A percentile compares a stretch with the other conserved stretches of the same genome.
Conservation (phyloP, 305 asterid genomes). For the Fraxinus ornus region DNA sequence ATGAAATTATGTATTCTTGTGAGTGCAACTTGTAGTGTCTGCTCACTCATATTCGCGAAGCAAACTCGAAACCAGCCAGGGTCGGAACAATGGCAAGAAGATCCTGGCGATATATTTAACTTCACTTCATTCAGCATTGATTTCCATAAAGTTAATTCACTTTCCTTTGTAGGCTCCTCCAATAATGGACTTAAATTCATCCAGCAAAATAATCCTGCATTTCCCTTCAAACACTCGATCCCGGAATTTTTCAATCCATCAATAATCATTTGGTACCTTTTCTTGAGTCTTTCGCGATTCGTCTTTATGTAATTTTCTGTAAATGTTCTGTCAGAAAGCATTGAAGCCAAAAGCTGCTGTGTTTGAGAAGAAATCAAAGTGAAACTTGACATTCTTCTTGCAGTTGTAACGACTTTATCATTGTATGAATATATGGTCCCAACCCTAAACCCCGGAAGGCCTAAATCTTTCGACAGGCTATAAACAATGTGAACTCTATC, state of each 20-base stretch:
- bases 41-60: slow-evolving; percentile 14
- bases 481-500: slow-evolving; percentile 11
- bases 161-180: not conserved
- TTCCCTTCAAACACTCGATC: slow-evolving; percentile 13
- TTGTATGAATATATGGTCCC: slow-evolving; percentile 17
- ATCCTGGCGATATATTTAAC: slow-evolving; percentile 8
- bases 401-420: slow-evolving; percentile 1
- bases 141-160: slow-evolving; percentile 12
- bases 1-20: slow-evolving; percentile 10
- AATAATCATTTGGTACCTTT: slow-evolving; percentile 11
- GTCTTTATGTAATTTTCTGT: slow-evolving; percentile 1
- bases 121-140: not conserved
- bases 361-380: slow-evolving; percentile 13
- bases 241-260: slow-evolving; percentile 8
- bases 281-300: slow-evolving; percentile 5
- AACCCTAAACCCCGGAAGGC: slow-evolving; percentile 21
- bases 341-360: slow-evolving; percentile 9
- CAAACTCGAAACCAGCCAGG: slow-evolving; percentile 20
- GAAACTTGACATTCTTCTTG: slow-evolving; percentile 19
- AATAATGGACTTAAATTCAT: slow-evolving; percentile 6
- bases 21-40: slow-evolving; percentile 8
- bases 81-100: slow-evolving; percentile 5
- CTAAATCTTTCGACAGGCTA: slow-evolving; percentile 17
- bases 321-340: slow-evolving; percentile 1
- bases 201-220: slow-evolving; percentile 19